Percentiles rank a stretch among this genome's conserved stretches.
These are phyloP conservation scores for Blastocystis sp. DNA, from an alignment of 352 stramenopile species.

Conservation along the genomic window DNA sequence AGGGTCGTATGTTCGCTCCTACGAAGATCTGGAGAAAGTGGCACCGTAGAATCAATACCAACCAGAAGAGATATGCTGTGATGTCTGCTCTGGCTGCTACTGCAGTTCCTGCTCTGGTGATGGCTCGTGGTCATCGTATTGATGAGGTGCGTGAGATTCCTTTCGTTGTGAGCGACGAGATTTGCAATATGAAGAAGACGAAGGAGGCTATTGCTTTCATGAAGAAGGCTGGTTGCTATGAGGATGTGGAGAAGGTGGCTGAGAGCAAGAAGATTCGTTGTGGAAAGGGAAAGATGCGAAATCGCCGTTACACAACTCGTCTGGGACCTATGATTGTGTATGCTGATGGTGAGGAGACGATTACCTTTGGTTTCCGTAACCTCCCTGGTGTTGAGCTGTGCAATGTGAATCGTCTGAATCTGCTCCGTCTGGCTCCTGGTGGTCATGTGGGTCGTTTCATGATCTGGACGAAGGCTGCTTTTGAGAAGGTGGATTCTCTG, in stretches of 20 bases:
- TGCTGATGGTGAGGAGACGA: slow-evolving; percentile 71
- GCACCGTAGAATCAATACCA: slow-evolving; percentile 95
- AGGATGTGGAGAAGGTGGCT: too few species aligned
- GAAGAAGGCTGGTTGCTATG: slow-evolving; percentile 82
- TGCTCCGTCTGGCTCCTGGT: slow-evolving; percentile 91
- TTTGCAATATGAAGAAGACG: slow-evolving; percentile 81
- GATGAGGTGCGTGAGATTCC: slow-evolving; percentile 91
- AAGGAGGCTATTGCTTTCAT: slow-evolving; percentile 86
- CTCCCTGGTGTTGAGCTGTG: slow-evolving; percentile 91
- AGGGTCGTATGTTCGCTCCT: slow-evolving; percentile 93
- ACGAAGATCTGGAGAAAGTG: slow-evolving; percentile 97
- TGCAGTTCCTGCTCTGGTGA: slow-evolving; percentile 89
- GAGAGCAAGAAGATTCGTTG: slow-evolving; percentile 91
- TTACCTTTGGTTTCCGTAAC: slow-evolving; percentile 86
- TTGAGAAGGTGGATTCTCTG: slow-evolving; percentile 89
- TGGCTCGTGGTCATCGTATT: slow-evolving; percentile 91
- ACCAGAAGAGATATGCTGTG: slow-evolving; percentile 91
- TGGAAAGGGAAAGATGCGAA: slow-evolving; percentile 95
- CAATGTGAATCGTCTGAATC: slow-evolving; percentile 91
- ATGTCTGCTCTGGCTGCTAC: slow-evolving; percentile 90
- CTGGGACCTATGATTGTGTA: slow-evolving; percentile 91
- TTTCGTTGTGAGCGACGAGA: slow-evolving; percentile 76
- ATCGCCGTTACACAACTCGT: slow-evolving; percentile 87
- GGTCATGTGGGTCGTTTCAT: slow-evolving; percentile 96
- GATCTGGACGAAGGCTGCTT: slow-evolving; percentile 93